Evolutionary conservation across 2,329 filamentous ascomycete species (phyloP).

Genomic region (Aureobasidium lini): DNA sequence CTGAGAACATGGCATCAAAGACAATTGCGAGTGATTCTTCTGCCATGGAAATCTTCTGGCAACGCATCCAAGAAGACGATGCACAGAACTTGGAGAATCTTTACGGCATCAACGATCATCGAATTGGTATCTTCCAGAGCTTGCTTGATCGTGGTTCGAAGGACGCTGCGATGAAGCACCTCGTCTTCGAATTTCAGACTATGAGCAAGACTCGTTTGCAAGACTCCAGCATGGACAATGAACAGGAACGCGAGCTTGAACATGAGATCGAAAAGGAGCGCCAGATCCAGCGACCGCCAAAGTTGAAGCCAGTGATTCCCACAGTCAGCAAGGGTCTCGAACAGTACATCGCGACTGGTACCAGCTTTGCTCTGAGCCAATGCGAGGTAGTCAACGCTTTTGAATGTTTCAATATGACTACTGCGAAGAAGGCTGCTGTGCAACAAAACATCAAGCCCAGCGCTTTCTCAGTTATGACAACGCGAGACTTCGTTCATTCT

Average conservation of each 20-base stretch:
- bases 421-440: conserved; percentile 41
- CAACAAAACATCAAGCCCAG: conserved; percentile 26
- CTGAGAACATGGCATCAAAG: conserved; percentile 12
- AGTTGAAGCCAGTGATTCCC: conserved; percentile 36
- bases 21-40: conserved; percentile 26
- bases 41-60: conserved; percentile 17
- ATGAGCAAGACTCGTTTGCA: conserved; percentile 26
- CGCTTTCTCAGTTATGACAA: conserved; percentile 41
- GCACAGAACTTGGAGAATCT: conserved; percentile 44
- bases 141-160: background rate
- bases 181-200: conserved; percentile 16
- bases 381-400: background rate
- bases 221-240: conserved; percentile 46
- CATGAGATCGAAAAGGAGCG: conserved; percentile 57
- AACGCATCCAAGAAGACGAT: conserved; percentile 46
- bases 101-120: conserved; percentile 31
- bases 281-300: conserved; percentile 44
- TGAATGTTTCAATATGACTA: conserved; percentile 30
- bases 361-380: conserved; percentile 10
- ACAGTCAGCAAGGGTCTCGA: conserved; percentile 37
- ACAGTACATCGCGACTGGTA: conserved; percentile 34
- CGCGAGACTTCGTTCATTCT: conserved; percentile 45
- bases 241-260: conserved; percentile 61
- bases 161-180: background rate
- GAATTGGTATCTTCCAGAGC: background rate